Evolutionary conservation across 495 filamentous ascomycete genomes (phyloP).

Genomic region (Sphaerosporella brunnea): DNA sequence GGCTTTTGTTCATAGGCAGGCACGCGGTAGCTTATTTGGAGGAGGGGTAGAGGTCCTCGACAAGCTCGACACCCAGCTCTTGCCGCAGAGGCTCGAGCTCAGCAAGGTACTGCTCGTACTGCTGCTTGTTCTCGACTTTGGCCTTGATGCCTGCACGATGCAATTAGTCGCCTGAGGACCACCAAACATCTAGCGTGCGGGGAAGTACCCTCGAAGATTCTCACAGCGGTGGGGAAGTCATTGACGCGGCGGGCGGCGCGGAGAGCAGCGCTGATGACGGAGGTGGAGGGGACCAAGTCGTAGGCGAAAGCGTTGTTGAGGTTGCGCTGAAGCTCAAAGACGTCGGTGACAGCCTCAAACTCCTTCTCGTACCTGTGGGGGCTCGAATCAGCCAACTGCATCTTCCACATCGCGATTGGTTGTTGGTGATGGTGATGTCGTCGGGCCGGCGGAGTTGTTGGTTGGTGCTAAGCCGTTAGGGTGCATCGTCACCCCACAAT

Average conservation of each 20-base stretch:
- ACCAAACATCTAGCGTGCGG: not conserved
- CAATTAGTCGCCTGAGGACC: constrained; percentile 5
- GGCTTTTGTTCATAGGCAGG: not conserved
- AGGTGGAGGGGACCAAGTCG: constrained; percentile 90
- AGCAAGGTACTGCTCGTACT: constrained; percentile 94
- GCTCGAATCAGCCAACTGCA: constrained; percentile 3
- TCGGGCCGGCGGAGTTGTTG: not conserved
- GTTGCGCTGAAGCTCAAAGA: constrained; percentile 99
- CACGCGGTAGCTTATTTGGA: not conserved
- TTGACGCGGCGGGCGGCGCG: constrained; percentile 88
- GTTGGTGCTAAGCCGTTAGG: too few relatives aligned
- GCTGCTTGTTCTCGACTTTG: constrained; percentile 94
- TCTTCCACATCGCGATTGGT: not conserved
- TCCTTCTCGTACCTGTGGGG: constrained; percentile 85
- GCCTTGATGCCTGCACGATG: constrained; percentile 70
- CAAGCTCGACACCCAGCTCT: constrained; percentile 78
- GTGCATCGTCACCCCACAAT: constrained; percentile 19
- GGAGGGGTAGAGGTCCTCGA: constrained; percentile 86
- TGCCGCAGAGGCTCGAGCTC: constrained; percentile 82
- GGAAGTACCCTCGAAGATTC: constrained; percentile 96
- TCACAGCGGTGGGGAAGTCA: constrained; percentile 93
- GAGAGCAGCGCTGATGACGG: constrained; percentile 80
- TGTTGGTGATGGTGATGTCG: constrained; percentile 6
- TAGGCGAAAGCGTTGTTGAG: constrained; percentile 99
- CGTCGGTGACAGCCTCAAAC: constrained; percentile 92